Evolutionary conservation across 2,329 filamentous ascomycete species (phyloP), one percentile per base, ranked within the genome.

Genomic region (Cercospora sesami): DNA sequence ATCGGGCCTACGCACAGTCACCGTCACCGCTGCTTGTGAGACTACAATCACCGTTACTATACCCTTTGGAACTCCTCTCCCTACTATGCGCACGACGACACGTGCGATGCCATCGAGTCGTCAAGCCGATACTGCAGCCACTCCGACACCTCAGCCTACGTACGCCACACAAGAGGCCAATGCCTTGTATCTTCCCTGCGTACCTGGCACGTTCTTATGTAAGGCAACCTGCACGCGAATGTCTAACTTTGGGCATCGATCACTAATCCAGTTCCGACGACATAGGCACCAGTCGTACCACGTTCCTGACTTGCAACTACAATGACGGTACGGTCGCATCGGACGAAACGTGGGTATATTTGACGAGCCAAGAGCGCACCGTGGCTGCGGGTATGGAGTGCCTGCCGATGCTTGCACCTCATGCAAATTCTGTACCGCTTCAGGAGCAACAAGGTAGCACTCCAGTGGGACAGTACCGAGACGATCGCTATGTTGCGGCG

Each of bases 201-300:
- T 76, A 1, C 79, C 79, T 0, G 79, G 78, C 21, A 76, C 78
- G n/a, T 80, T 79, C 74, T 75, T 81, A 68, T 81, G 80, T 78
- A 76, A 58, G 53, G 6, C n/a, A 1, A 18, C 2, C 30, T 12
- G 7, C 30, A 12, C 26, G n/a, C 6, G 10, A 21, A 26, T 10
- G 0, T 26, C 8, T 16, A 14, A n/a, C 7, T 58, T 7, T 30
- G 8, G 23, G 26, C 53, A 26, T 51, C 26, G 14, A 5, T 5
- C 53, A 33, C 53, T 58, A 4, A 58, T 23, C 2, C 14, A 31
- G 2, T 4, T 7, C 8, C 53, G n/a, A 18, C 23, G n/a, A 30
- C 16, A 30, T 4, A 58, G 53, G 53, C 53, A 58, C 53, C n/a
- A 58, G 53, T 26, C 26, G 53, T 33, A 76, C 69, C 2, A 71